Evolutionary conservation across 2,329 filamentous ascomycete genomes (phyloP).

Genomic region (Apiospora aurea): DNA sequence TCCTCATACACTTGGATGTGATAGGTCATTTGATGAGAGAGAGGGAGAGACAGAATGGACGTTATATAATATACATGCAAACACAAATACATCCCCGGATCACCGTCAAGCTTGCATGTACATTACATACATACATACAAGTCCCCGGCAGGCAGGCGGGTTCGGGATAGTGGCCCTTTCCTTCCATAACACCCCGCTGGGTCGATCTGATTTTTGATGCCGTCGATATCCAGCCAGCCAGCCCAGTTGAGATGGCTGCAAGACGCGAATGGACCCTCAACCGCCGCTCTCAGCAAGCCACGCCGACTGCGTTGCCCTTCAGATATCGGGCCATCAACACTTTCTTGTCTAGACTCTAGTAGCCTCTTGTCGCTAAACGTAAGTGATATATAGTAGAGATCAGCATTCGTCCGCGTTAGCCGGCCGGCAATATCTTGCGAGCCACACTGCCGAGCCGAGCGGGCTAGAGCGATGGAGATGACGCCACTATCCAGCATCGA

Average conservation of each 20-base stretch:
- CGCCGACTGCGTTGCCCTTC: background rate
- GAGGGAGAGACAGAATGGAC: background rate
- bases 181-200: background rate
- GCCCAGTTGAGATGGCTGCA: background rate
- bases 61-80: constrained; percentile 4
- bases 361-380: background rate
- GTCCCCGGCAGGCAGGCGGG: background rate
- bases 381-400: background rate
- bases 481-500: background rate
- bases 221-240: constrained; percentile 1
- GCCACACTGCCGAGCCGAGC: background rate
- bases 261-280: background rate
- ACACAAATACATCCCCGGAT: background rate
- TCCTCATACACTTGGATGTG: background rate
- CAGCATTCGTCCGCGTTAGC: background rate
- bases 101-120: constrained; percentile 14
- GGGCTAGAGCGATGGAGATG: background rate
- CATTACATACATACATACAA: background rate
- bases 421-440: constrained; percentile 11
- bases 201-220: background rate
- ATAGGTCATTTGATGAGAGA: constrained; percentile 7
- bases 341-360: background rate
- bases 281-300: constrained; percentile 6
- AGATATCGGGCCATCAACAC: background rate
- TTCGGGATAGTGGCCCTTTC: background rate